These are phyloP conservation scores for Aschersonia sp. DNA, from an alignment of 2,329 filamentous ascomycete species.

Conservation along the genomic window DNA sequence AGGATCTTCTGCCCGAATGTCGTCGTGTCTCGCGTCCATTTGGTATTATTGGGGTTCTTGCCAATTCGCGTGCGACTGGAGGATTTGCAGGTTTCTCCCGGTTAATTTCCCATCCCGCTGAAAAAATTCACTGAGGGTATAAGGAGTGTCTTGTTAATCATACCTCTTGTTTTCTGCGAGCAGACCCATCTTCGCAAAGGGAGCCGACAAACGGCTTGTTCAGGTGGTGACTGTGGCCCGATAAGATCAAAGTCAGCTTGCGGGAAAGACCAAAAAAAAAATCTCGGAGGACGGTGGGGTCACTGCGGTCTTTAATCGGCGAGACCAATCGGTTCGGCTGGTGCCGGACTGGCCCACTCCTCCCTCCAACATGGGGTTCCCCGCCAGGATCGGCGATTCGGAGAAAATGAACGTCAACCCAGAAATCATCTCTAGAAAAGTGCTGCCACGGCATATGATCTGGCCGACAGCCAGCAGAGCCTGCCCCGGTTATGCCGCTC, in stretches of 20 bases:
- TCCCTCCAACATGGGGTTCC: not conserved
- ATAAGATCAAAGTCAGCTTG: not conserved
- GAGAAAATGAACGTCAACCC: no score
- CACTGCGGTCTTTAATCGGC: not conserved
- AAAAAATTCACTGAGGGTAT: not conserved
- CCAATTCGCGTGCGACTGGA: slow-evolving; percentile 50
- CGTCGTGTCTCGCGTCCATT: slow-evolving; percentile 71
- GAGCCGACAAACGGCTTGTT: no score
- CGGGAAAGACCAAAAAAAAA: not conserved
- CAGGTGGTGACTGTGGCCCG: not conserved
- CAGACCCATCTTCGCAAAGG: slow-evolving; percentile 10
- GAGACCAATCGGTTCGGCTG: not conserved
- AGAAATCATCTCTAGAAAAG: no score
- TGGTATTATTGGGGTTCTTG: slow-evolving; percentile 88
- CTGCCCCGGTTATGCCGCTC: no score
- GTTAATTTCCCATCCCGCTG: not conserved
- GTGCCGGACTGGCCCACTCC: not conserved
- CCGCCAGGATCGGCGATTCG: no score
- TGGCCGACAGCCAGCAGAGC: no score
- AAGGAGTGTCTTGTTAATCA: not conserved
- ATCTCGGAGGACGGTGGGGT: not conserved
- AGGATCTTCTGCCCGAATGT: slow-evolving; percentile 87
- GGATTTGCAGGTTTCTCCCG: not conserved
- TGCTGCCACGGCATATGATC: no score
- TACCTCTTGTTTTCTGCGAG: slow-evolving; percentile 21